Evolutionary conservation across 495 filamentous ascomycete species (phyloP), one percentile per base, ranked within the genome.

Genomic region (Umbilicaria muhlenbergii): DNA sequence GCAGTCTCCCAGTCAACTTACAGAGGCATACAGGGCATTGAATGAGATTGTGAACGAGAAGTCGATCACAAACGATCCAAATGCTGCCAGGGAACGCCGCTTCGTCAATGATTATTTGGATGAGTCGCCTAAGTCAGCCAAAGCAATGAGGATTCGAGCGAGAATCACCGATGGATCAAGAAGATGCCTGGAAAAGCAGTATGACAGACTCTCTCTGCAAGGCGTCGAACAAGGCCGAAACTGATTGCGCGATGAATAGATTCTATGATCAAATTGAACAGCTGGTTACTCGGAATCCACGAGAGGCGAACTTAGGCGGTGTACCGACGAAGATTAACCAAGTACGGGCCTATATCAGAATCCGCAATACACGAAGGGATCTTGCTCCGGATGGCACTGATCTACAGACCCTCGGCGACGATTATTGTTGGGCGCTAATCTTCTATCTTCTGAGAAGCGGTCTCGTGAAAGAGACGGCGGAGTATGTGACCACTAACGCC

Each of bases 401-500:
- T 45, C 61, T 92, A 34, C 83, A 89, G 55, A 68, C 71, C 50
- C 70, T 83, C 32, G 74, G 77, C n/a, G 72, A 73, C 36, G 85
- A 94, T 53, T 89, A 81, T 54, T 81, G 87, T 49, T 99, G 92
- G 92, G 86, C 85, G 37, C 64, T 94, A 12, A 74, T 96, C 14
- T 99, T 91, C 63, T 95, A 80, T 61, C 74, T 95, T n/a, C 65
- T 99, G 15, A 75, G 91, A 11, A 78, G 80, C 47, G 91, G 91
- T 17, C 80, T 89, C 54, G 67, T 89, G 32, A 71, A 69, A 17
- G 88, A 94, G 59, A 87, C 88, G 12, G 81, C 81, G 11, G 70
- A 83, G 47, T 99, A 93, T 59, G 83, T 95, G 31, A 77, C 75
- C 49, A 66, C 73, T 35, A 86, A 93, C 57, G 69, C 72, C 36